Evolutionary conservation across 2,329 filamentous ascomycete species (phyloP).

Genomic region (Fusarium sp.): DNA sequence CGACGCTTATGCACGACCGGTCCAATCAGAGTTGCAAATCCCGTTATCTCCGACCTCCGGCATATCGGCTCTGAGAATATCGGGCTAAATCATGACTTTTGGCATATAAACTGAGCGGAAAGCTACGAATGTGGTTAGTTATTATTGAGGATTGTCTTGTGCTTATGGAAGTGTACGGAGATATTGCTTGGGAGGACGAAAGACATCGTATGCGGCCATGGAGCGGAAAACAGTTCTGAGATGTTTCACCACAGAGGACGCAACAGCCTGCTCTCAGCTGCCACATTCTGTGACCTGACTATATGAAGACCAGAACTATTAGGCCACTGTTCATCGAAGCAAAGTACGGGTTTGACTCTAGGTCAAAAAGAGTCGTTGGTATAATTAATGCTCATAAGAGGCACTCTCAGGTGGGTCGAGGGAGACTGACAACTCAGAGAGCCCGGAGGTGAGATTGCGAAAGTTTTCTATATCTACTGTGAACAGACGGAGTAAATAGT

Average conservation of each 20-base stretch:
- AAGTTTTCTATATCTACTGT: neutral
- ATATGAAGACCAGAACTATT: neutral
- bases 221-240: neutral
- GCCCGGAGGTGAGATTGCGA: neutral
- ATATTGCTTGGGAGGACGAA: neutral
- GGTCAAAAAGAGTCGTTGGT: neutral
- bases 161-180: neutral
- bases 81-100: neutral
- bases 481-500: neutral
- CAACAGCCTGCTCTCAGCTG: neutral
- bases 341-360: neutral
- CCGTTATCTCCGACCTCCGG: neutral
- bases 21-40: neutral
- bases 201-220: neutral
- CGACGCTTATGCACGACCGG: neutral
- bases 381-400: neutral
- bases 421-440: neutral
- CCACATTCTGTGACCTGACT: neutral
- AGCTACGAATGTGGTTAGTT: neutral
- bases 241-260: neutral
- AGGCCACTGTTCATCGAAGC: neutral
- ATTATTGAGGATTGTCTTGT: neutral
- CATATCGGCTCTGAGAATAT: neutral
- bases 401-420: neutral
- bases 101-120: neutral